Conservation (phyloP, 1,139 yeast species). For the Tardiomyces digboiensis region DNA sequence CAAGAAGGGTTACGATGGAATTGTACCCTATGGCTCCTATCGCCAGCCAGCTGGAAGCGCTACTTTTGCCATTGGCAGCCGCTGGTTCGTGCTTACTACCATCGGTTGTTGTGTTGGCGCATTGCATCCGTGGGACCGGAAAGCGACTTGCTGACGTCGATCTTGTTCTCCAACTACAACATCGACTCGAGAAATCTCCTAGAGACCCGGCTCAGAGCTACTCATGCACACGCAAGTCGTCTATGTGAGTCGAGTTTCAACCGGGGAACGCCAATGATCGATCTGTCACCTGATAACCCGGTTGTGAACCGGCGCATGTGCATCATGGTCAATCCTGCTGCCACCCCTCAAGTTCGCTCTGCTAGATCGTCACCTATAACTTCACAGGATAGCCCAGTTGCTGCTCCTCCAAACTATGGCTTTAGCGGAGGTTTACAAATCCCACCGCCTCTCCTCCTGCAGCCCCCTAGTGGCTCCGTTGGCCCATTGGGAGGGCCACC, state of each 20-base stretch:
- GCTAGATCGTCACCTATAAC: constrained; percentile 12
- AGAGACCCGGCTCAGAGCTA: constrained; percentile 14
- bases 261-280: constrained; percentile 11
- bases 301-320: constrained; percentile 39
- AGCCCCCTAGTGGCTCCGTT: constrained; percentile 6
- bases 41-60: constrained; percentile 39
- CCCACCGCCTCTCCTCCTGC: constrained; percentile 8
- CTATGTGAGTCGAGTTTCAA: constrained; percentile 9
- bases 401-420: neutral
- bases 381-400: constrained; percentile 5
- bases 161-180: constrained; percentile 21
- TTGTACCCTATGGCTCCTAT: constrained; percentile 47
- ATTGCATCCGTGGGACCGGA: constrained; percentile 33
- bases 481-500: constrained; percentile 33
- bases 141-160: constrained; percentile 19
- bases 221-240: constrained; percentile 9
- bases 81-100: constrained; percentile 57
- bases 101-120: constrained; percentile 62
- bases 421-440: constrained; percentile 5
- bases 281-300: constrained; percentile 39
- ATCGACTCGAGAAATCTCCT: constrained; percentile 20
- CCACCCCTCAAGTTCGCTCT: constrained; percentile 5
- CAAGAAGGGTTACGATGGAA: constrained; percentile 16
- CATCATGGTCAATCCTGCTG: constrained; percentile 31
- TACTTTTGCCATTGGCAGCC: constrained; percentile 78